These are phyloP conservation scores for Sclerotinia glacialis DNA, from an alignment of 2,329 filamentous ascomycete genomes.

Conservation along the genomic window DNA sequence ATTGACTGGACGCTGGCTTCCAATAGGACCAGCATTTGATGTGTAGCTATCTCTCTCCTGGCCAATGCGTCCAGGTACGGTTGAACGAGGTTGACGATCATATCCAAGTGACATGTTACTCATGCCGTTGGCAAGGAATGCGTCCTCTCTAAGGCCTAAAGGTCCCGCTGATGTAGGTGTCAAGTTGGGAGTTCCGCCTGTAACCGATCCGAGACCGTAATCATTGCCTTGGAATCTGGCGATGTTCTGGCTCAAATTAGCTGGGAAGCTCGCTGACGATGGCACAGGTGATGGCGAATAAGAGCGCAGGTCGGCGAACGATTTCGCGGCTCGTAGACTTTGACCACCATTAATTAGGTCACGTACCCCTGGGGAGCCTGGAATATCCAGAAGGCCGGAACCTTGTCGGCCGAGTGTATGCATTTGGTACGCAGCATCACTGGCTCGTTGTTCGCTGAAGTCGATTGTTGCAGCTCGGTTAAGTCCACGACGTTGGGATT, in stretches of 20 bases:
- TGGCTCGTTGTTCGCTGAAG: constrained; percentile 77
- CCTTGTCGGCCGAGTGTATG: constrained; percentile 76
- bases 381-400: constrained; percentile 77
- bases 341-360: constrained; percentile 62
- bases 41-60: constrained; percentile 48
- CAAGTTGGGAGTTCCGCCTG: constrained; percentile 64
- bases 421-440: constrained; percentile 65
- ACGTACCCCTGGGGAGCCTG: constrained; percentile 68
- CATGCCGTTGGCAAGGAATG: constrained; percentile 49
- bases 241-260: constrained; percentile 61
- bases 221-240: constrained; percentile 54
- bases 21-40: constrained; percentile 55
- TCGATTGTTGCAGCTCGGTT: constrained; percentile 97
- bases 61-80: constrained; percentile 42
- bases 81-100: constrained; percentile 37
- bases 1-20: constrained; percentile 58
- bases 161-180: constrained; percentile 79
- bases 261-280: constrained; percentile 84
- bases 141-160: constrained; percentile 38
- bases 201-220: constrained; percentile 53
- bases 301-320: constrained; percentile 90
- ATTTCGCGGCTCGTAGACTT: constrained; percentile 90
- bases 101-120: constrained; percentile 56
- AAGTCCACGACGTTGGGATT: constrained; percentile 77
- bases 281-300: constrained; percentile 92